Conservation (phyloP, 2,329 filamentous ascomycete genomes). For the Triangularia verruculosa region DNA sequence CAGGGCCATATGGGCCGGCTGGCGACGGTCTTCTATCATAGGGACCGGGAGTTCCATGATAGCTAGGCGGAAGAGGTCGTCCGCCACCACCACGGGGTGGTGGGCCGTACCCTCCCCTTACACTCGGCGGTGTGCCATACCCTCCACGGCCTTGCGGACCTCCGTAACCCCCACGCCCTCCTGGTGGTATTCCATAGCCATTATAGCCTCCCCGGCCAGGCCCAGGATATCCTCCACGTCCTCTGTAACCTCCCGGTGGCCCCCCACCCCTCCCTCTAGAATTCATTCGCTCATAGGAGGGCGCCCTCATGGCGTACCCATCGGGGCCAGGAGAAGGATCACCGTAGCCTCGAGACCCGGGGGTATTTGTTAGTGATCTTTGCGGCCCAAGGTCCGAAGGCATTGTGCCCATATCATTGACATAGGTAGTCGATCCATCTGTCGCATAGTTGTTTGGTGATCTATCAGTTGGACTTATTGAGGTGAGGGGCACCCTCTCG, state of each 20-base stretch:
- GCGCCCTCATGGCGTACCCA: slow-evolving; percentile 46
- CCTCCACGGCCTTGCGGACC: slow-evolving; percentile 30
- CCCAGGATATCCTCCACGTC: slow-evolving; percentile 49
- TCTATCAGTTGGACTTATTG: slow-evolving; percentile 58
- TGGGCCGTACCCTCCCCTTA: slow-evolving; percentile 48
- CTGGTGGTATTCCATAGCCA: slow-evolving; percentile 41
- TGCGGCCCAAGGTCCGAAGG: slow-evolving; percentile 37
- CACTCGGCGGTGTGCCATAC: slow-evolving; percentile 43
- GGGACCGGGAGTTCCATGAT: slow-evolving; percentile 35
- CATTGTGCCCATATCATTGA: slow-evolving; percentile 30
- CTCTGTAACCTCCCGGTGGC: slow-evolving; percentile 45
- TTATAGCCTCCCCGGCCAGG: slow-evolving; percentile 37
- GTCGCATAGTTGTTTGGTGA: slow-evolving; percentile 46
- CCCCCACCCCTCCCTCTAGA: slow-evolving; percentile 51
- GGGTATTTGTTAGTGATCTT: slow-evolving; percentile 34
- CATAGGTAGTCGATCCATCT: slow-evolving; percentile 37
- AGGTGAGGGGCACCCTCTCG: slow-evolving; percentile 68
- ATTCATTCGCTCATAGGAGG: slow-evolving; percentile 48
- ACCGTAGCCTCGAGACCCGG: slow-evolving; percentile 55
- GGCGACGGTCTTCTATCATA: slow-evolving; percentile 41
- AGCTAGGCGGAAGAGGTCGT: slow-evolving; percentile 44
- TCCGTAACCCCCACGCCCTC: slow-evolving; percentile 9
- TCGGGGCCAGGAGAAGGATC: slow-evolving; percentile 50
- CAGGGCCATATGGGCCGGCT: slow-evolving; percentile 38
- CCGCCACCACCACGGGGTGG: slow-evolving; percentile 38